Percentiles rank a stretch among this genome's conserved stretches.
These are phyloP conservation scores for Fraxinus quadrangulata DNA, from an alignment of 257 asterid genomes.

Conservation along the genomic window DNA sequence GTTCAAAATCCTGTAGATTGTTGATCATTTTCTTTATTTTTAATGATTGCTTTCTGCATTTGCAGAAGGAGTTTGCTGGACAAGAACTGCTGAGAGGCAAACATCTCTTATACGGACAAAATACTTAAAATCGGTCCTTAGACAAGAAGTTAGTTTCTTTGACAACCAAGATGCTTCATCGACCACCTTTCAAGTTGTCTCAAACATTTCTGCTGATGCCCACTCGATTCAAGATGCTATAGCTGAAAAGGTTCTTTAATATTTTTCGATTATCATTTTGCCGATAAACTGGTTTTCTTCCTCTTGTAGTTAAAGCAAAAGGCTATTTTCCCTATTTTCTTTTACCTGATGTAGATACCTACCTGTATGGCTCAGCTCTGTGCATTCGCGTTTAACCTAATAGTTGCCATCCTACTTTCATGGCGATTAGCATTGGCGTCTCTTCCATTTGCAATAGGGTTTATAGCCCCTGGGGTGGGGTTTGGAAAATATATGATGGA, in stretches of 20 bases:
- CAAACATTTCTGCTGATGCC: slow-evolving; percentile 40
- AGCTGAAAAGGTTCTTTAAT: slow-evolving; percentile 36
- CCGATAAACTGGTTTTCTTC: not conserved
- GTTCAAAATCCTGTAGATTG: not conserved
- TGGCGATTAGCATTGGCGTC: slow-evolving; percentile 50
- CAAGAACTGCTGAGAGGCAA: slow-evolving; percentile 57
- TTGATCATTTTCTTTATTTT: not conserved
- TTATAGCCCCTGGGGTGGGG: slow-evolving; percentile 37
- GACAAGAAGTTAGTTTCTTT: slow-evolving; percentile 50
- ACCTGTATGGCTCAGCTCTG: slow-evolving; percentile 39
- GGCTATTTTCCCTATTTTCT: not conserved
- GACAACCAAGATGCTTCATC: slow-evolving; percentile 42
- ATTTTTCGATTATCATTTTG: not conserved
- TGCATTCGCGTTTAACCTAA: slow-evolving; percentile 29
- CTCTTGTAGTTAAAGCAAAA: not conserved
- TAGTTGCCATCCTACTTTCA: slow-evolving; percentile 40
- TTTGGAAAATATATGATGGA: slow-evolving; percentile 41
- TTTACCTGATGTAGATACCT: slow-evolving; percentile 41
- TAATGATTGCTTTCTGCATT: not conserved
- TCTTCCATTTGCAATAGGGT: slow-evolving; percentile 39
- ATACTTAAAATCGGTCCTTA: slow-evolving; percentile 42
- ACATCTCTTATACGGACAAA: slow-evolving; percentile 43
- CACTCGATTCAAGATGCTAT: slow-evolving; percentile 47
- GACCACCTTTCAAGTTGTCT: slow-evolving; percentile 35
- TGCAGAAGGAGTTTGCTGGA: slow-evolving; percentile 54